Percentiles rank a stretch among this genome's conserved stretches.
phyloP scores from a whole-genome alignment of 2,329 filamentous ascomycete genomes.

The Aspergillus brunneoviolaceus region DNA sequence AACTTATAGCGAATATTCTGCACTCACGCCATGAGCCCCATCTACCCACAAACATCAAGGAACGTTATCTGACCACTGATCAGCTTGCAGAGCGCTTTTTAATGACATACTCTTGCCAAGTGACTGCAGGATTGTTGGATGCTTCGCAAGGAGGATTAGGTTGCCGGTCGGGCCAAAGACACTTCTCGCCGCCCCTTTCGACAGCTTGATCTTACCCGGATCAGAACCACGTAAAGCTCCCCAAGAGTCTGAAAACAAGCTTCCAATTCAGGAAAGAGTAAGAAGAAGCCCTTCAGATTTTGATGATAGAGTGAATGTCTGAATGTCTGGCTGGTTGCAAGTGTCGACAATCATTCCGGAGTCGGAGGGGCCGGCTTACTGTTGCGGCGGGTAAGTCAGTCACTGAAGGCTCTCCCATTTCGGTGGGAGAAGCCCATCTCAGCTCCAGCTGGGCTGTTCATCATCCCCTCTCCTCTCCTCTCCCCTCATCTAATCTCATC shows the following conservation, averaged over 20 bases:
- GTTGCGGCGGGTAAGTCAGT: not conserved
- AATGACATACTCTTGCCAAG: not conserved
- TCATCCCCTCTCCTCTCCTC: not conserved
- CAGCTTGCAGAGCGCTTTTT: too few species aligned
- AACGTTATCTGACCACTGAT: too few species aligned
- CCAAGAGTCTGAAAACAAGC: not conserved
- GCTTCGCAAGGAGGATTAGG: not conserved
- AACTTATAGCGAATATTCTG: not conserved
- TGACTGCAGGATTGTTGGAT: not conserved
- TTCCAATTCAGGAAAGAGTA: not conserved
- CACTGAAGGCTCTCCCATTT: not conserved
- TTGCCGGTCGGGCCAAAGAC: not conserved
- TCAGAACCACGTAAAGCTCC: not conserved
- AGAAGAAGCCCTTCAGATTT: too few species aligned
- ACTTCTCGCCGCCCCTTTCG: not conserved
- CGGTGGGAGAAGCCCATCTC: not conserved
- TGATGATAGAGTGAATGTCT: not conserved
- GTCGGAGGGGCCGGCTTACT: not conserved
- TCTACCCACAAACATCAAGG: too few species aligned
- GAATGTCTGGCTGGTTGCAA: not conserved
- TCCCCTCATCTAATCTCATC: not conserved
- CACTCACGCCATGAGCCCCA: not conserved
- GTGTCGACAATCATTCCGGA: not conserved
- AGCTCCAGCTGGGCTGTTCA: too few species aligned
- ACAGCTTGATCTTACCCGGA: not conserved